Base-by-base conservation (phyloP, 225 moss, liverwort and hornwort genomes). In the Bryoerythrophyllum caledonicum region DNA sequence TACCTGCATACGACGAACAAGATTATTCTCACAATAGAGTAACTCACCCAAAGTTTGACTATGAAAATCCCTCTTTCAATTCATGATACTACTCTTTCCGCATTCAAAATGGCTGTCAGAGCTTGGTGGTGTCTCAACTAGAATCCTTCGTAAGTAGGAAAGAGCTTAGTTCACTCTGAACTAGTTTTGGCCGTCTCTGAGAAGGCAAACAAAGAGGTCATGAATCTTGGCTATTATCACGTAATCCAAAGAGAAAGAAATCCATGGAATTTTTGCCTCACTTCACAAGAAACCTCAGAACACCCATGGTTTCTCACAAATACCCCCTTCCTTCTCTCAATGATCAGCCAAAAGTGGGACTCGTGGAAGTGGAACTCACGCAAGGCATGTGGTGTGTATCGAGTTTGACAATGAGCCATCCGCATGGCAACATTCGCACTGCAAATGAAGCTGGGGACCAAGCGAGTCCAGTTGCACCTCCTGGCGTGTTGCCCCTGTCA, bases 401-500 rank as follows among this genome's bases (percentile, higher is more conserved):
- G 90, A 87, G 70, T 89, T 70, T 37, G 93, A 85, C 61, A 90
- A 81, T 72, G 82, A 81, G 71, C 87, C 86, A 66, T 91, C 87
- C 41, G 73, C 19, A 67, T 83, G 80, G 82, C 99, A 99, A 79
- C 95, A 99, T 54, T 91, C 82, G 63, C 99, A 99, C 54, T 91
- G 89, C 71, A 95, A 84, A 77, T 80, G 81, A 43, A 89, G 79
- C 48, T 83, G 93, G 16, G 95, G 84, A 54, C 90, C 84, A 54
- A 93, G 69, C 54, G 95, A 79, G 78, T 99, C 97, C 82, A 90
- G 73, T 68, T 95, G 93, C 25, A 99, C 89, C 75, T 84, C 87
- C 79, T 82, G 86, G 65, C 95, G 86, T 13, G 91, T 99, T 63
- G 91, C 89, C 71, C 91, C 99, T 54, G 89, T 87, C 83, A 92